Evolutionary conservation across 441 rosid species (phyloP).

Genomic region (Bocquillonia castaneifolia): DNA sequence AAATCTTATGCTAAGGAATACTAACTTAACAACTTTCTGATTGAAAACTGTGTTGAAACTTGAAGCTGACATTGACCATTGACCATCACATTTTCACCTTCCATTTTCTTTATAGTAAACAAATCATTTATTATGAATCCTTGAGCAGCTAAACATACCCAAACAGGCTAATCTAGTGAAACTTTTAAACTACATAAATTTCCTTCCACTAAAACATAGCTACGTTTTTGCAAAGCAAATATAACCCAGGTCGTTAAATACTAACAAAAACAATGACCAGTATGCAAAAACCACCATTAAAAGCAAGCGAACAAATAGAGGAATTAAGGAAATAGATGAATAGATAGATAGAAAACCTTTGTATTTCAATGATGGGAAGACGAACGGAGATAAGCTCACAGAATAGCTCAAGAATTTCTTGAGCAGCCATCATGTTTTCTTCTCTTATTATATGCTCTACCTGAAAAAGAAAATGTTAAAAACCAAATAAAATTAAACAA

Average conservation of each 20-base stretch:
- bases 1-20: not conserved
- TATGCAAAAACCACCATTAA: not conserved
- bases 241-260: not conserved
- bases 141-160: not conserved
- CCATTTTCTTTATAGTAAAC: not conserved
- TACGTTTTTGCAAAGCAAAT: not conserved
- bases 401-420: constrained; percentile 86
- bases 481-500: not conserved
- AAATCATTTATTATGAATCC: not conserved
- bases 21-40: too few relatives aligned
- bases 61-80: too few relatives aligned
- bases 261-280: not conserved
- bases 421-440: constrained; percentile 98
- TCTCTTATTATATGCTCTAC: constrained; percentile 93
- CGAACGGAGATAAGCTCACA: constrained; percentile 82
- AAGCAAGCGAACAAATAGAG: not conserved
- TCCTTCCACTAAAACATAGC: not conserved
- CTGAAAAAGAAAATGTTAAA: constrained; percentile 33
- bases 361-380: constrained; percentile 79
- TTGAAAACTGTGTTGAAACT: not conserved
- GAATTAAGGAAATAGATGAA: not conserved
- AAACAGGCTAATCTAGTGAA: not conserved
- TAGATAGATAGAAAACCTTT: constrained; percentile 45
- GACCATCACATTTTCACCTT: not conserved
- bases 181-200: not conserved